A percentile compares a stretch with the other conserved stretches of the same genome.
These are phyloP conservation scores for Daphne laureola DNA, from an alignment of 441 rosid species.

Conservation along the genomic window DNA sequence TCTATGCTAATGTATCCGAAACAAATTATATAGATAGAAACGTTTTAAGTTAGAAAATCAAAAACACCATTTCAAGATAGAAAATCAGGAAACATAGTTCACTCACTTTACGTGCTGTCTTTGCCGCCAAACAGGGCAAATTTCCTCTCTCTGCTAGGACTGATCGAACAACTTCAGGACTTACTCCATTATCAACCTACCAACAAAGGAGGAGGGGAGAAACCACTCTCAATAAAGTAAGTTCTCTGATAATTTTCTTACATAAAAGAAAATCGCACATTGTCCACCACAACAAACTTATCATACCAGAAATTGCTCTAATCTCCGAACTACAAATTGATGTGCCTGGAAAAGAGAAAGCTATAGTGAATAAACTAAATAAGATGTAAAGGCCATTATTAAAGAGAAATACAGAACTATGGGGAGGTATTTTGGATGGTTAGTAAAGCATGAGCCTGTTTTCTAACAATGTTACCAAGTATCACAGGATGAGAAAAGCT, in stretches of 20 bases:
- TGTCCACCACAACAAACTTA: conserved; percentile 11
- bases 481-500: too few species aligned
- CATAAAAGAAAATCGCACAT: background rate
- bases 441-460: too few species aligned
- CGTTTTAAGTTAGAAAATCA: background rate
- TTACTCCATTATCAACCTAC: conserved; percentile 79
- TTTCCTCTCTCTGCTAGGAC: conserved; percentile 77
- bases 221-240: conserved; percentile 1
- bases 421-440: too few species aligned
- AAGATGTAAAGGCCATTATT: too few species aligned
- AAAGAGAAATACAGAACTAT: too few species aligned
- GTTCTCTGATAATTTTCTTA: background rate
- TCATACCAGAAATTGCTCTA: conserved; percentile 90
- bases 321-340: conserved; percentile 82
- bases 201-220: conserved; percentile 1
- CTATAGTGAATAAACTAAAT: too few species aligned
- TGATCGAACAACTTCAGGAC: conserved; percentile 87
- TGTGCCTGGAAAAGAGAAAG: conserved; percentile 41
- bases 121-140: conserved; percentile 81
- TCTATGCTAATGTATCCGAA: too few species aligned
- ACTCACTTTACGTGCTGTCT: conserved; percentile 68
- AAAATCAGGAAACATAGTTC: conserved; percentile 4
- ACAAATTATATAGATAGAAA: too few species aligned
- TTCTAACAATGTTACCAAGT: too few species aligned
- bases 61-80: background rate